Base-by-base conservation (phyloP, 1,284 basidiomycete species). In the Ustilago nuda region DNA sequence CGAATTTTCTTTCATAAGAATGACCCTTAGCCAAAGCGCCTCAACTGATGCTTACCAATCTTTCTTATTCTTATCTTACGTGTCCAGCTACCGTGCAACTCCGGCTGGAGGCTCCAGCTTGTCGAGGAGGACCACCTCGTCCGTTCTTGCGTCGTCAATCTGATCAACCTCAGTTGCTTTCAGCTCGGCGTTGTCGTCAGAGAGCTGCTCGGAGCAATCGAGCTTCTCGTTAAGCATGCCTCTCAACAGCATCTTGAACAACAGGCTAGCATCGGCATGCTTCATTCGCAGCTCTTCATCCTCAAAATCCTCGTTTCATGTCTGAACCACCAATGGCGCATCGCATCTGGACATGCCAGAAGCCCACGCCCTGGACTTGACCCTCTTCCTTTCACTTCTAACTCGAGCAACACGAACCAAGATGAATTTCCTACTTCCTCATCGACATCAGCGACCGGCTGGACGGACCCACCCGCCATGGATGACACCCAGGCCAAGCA, bases 241-340 rank as follows among this genome's bases (percentile, higher is more conserved):
- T 54, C 61, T 15, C 76, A 74, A 54, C 72, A 74, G 63, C 61
- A 62, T 84, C 32, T 87, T 87, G 82, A 82, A 43, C 81, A 79
- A 4, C 71, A 80, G 52, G 59, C 76, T 19, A 66, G 65, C 56
- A 64, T 82, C 36, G 76, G 75, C 37, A 89, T 92, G 57, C 89
- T 96, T 8, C 94, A 96, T 82, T 96, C 94, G 0, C 93, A 96
- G 85, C 89, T 97, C 1, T 94, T 94, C 81, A 87, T 97, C 35
- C 89, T 97, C 77, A 94, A 96, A 86, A 91, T 96, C 46, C 87
- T 98, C 19, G 90, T 92, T 9, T 39, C 89, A 89, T 83, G 90
- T 90, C 71, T 97, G 88, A 90, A 92, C 12, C 91, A 92, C 27
- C 91, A 93, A 53, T 94, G 92, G 92, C 79, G 88, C 45, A 71